Conservation (phyloP, 106 monocot genomes). For the Apostasia shenzhenica region DNA sequence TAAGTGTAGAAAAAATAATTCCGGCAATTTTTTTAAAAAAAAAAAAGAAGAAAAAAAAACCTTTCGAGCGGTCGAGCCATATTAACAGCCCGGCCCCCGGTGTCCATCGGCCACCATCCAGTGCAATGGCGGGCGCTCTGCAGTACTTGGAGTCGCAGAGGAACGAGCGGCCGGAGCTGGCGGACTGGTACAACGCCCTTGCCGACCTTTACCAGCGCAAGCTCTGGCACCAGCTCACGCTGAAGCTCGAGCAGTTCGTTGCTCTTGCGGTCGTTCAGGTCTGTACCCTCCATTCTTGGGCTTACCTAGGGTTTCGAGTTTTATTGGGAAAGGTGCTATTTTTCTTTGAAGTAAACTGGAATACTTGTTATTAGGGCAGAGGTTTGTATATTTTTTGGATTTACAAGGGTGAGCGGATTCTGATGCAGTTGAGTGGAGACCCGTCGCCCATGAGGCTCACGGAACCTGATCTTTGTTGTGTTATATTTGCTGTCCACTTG, state of each 20-base stretch:
- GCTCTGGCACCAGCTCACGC: slow-evolving; percentile 62
- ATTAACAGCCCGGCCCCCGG: no score
- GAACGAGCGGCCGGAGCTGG: slow-evolving; percentile 49
- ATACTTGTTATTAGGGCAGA: no score
- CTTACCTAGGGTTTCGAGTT: background rate
- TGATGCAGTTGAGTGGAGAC: background rate
- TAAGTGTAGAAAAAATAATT: no score
- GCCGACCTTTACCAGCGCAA: slow-evolving; percentile 52
- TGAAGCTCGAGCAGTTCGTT: slow-evolving; percentile 61
- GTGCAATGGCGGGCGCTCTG: slow-evolving; percentile 27
- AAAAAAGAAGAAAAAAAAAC: no score
- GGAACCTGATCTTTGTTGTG: background rate
- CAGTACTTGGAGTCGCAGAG: slow-evolving; percentile 54
- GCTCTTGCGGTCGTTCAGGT: slow-evolving; percentile 59
- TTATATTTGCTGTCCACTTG: background rate
- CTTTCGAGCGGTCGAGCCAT: no score
- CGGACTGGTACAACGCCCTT: slow-evolving; percentile 45
- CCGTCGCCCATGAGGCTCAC: background rate
- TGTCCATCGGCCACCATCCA: no score
- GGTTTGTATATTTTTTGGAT: background rate
- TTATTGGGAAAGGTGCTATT: no score
- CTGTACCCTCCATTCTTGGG: background rate
- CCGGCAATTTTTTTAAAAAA: no score
- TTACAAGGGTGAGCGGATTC: background rate
- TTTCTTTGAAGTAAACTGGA: no score